Evolutionary conservation across 2,329 filamentous ascomycete species (phyloP), one percentile per base, ranked within the genome.

Genomic region (Fusarium sp.): DNA sequence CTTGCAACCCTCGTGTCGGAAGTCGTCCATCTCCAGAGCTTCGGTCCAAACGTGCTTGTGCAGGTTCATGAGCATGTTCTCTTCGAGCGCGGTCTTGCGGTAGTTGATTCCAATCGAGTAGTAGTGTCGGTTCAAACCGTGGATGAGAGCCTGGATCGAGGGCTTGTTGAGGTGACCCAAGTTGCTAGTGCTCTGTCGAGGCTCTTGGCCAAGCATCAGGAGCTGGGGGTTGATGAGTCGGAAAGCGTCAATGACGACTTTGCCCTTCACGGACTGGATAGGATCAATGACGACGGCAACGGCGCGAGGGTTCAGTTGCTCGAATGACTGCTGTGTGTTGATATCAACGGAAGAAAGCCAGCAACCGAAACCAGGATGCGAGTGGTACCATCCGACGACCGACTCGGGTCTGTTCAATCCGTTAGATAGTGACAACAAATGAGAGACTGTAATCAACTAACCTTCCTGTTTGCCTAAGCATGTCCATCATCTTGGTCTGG

Each of bases 401-500:
- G 95, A 96, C 84, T 99, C 96, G 68, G 95, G 95, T 82, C 95
- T 97, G 77, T 60, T 38, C 25, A 42, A 25, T 35, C 21, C 47
- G 53, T 77, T 72, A 79, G 72, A 52, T 25, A 35, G 15, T 35
- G 44, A 50, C 25, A 65, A 76, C 35, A 23, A 43, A 53, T 35
- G 30, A 33, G 52, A 15, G 4, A 46, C 11, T n/a, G 8, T 32
- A 25, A 21, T 67, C 28, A 43, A 72, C 89, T 79, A 87, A 97
- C 94, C 96, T 90, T 85, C 96, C 96, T 66, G 96, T 99, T 88
- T 99, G 96, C 80, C 94, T 90, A 82, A 99, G 87, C 96, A 99
- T 98, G 82, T 99, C 96, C 96, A 99, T 99, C 96, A 99, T 99
- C 89, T 98, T 99, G 80, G 95, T 98, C 86, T 99, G 96, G 84